phyloP scores from a whole-genome alignment of 164 flowering plant genomes.

The Kalanchoe fedtschenkoi region DNA sequence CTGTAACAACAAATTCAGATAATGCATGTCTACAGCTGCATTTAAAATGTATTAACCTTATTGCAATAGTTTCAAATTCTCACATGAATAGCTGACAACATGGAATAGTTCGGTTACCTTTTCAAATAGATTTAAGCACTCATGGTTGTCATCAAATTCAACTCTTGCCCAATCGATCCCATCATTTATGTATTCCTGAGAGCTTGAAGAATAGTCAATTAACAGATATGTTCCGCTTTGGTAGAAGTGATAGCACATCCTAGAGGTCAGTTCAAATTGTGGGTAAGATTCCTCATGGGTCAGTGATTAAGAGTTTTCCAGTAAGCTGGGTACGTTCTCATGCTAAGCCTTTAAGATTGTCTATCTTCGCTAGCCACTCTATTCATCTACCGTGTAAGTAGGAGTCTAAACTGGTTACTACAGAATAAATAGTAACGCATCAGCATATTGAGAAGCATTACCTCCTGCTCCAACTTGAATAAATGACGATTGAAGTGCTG shows the following conservation, averaged over 20 bases:
- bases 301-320: neutral
- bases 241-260: neutral
- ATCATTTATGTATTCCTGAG: conserved; percentile 90
- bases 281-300: neutral
- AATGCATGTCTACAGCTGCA: neutral
- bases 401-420: no score
- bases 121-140: conserved; percentile 88
- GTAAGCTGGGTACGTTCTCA: no score
- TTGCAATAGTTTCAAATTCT: no score
- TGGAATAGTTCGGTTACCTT: conserved; percentile 37
- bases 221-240: neutral
- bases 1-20: neutral
- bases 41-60: neutral
- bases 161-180: conserved; percentile 98
- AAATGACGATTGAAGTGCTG: conserved; percentile 97
- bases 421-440: neutral
- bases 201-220: neutral
- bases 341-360: no score
- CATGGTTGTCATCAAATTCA: conserved; percentile 97
- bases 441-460: conserved; percentile 7
- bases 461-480: conserved; percentile 99
- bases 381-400: no score
- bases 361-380: no score
- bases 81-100: no score
- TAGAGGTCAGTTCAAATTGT: neutral